Evolutionary conservation across 1,284 basidiomycete species (phyloP), one percentile per base, ranked within the genome.

Genomic region (Microbotryum saponariae): DNA sequence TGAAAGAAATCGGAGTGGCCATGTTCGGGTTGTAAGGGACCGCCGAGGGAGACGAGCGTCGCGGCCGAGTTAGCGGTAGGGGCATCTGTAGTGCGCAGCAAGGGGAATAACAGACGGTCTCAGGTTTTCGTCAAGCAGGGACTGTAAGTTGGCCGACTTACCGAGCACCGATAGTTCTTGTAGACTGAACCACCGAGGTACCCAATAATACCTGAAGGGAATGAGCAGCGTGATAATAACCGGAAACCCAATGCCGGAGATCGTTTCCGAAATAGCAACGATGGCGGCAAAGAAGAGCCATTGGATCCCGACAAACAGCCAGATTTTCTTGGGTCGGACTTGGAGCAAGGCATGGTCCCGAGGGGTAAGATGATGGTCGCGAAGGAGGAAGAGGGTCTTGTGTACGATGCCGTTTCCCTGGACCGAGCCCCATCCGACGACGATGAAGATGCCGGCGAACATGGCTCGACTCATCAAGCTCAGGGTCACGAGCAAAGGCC

Each of bases 191-290:
- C 87, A 83, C 42, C 78, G 79, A 1, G 93, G 91, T 4, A 97
- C 80, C 18, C 91, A 66, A 61, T 80, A 80, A 49, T 83, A 82
- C 51, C 94, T 80, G 7, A 94, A 70, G 0, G 93, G 93, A n/a
- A 97, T 82, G 21, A 97, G 80, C 21, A 90, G 76, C 71, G 89
- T 83, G 72, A 97, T 96, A 59, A 70, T 63, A 53, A 71, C 57
- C 66, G 45, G 75, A 62, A 71, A 71, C 0, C 63, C 62, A 56
- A 70, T 72, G 2, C 68, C 69, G 9, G 69, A 70, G 57, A 89
- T 86, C 0, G 91, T 97, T 74, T 96, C 91, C 1, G 89, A 91
- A 69, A 97, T 86, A 0, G 89, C 89, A 73, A 96, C 91, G 0
- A 91, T 93, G 7, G 86, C 85, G 0, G 86, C 91, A 69, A 97